Conservation (phyloP, 352 stramenopile species). For the Globisporangium polare region DNA sequence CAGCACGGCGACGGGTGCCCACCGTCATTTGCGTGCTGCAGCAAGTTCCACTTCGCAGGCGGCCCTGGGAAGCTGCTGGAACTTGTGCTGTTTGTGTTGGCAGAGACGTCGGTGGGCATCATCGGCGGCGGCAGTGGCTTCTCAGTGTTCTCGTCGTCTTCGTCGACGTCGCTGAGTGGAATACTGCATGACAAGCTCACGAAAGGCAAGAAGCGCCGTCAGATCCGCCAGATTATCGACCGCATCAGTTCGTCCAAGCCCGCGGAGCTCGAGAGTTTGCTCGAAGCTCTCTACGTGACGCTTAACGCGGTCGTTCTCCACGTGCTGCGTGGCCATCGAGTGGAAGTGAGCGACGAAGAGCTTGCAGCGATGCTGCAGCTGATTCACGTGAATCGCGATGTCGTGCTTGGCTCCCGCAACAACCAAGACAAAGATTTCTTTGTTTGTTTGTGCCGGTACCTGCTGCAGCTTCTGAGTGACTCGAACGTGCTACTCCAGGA, state of each 20-base stretch:
- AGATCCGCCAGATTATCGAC: conserved; percentile 44
- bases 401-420: conserved; percentile 49
- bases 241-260: conserved; percentile 49
- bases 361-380: conserved; percentile 50
- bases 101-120: conserved; percentile 38
- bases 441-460: conserved; percentile 53
- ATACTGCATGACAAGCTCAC: conserved; percentile 52
- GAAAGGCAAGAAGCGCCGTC: conserved; percentile 49
- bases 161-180: conserved; percentile 35
- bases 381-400: conserved; percentile 52
- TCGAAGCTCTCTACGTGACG: conserved; percentile 43
- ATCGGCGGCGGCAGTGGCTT: conserved; percentile 16
- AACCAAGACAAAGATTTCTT: conserved; percentile 61
- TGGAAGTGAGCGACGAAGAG: conserved; percentile 45
- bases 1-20: conserved; percentile 65
- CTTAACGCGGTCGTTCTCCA: conserved; percentile 65
- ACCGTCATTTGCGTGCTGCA: conserved; percentile 40
- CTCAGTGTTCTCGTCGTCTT: conserved; percentile 11
- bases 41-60: conserved; percentile 45
- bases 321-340: conserved; percentile 47
- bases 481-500: conserved; percentile 40
- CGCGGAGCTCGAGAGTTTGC: conserved; percentile 44
- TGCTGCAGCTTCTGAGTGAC: conserved; percentile 51
- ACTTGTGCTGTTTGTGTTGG: conserved; percentile 57
- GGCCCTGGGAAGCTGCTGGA: conserved; percentile 51